These are phyloP conservation scores for Rosa lucieae DNA, from an alignment of 306 rosid genomes.

Conservation along the genomic window DNA sequence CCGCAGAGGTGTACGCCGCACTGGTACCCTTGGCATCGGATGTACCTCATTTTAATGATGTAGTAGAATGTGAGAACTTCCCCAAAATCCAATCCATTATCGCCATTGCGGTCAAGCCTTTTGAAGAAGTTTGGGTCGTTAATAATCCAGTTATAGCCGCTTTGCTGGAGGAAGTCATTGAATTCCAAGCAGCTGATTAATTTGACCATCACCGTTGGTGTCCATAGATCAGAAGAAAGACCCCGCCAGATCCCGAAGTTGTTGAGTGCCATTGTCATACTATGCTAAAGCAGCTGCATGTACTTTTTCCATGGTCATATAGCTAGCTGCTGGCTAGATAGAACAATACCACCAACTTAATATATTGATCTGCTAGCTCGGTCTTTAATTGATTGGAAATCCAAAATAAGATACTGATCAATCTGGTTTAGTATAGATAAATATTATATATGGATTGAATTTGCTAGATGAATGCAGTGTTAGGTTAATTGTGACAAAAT, in stretches of 20 bases:
- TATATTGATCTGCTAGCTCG: not conserved
- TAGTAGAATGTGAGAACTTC: slow-evolving; percentile 24
- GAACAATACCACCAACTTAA: not conserved
- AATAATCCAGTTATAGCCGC: not conserved
- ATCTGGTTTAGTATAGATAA: not conserved
- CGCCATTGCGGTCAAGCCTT: not conserved
- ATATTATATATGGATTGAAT: not conserved
- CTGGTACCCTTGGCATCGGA: not conserved
- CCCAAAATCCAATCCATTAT: not conserved
- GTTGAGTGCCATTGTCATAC: not conserved
- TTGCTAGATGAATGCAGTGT: not conserved
- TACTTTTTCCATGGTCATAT: not conserved
- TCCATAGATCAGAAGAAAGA: slow-evolving; percentile 6
- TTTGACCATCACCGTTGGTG: not conserved
- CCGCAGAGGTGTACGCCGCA: not conserved
- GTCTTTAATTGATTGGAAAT: not conserved
- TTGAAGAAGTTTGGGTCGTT: not conserved
- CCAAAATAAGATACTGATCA: not conserved
- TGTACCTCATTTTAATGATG: slow-evolving; percentile 3
- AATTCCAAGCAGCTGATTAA: not conserved
- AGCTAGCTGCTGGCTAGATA: not conserved
- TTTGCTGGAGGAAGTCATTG: not conserved
- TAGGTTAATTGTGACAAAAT: not conserved
- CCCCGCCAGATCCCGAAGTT: not conserved
- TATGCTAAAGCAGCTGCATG: not conserved